A percentile compares a stretch with the other conserved stretches of the same genome.
Conservation (phyloP, 495 filamentous ascomycete genomes). For the Venustampulla echinocandica region DNA sequence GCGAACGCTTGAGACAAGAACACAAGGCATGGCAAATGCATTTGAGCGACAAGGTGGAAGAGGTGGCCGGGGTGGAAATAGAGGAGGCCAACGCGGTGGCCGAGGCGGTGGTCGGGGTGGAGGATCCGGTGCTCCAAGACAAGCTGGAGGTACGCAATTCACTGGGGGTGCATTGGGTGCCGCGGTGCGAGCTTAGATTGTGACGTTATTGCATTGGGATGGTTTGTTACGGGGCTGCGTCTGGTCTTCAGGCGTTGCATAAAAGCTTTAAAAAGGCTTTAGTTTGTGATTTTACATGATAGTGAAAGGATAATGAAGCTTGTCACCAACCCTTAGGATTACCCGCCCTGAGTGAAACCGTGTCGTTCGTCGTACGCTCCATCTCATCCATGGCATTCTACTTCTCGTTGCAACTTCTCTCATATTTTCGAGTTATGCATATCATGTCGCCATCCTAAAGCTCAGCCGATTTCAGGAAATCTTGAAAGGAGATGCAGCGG, state of each 20-base stretch:
- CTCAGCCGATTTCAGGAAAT: too few relatives aligned
- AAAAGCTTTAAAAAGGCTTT: constrained; percentile 11
- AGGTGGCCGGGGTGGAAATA: constrained; percentile 63
- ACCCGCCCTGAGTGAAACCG: too few relatives aligned
- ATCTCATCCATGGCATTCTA: too few relatives aligned
- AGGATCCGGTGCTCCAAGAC: constrained; percentile 42
- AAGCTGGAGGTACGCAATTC: constrained; percentile 50
- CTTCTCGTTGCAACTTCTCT: too few relatives aligned
- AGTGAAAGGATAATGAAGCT: constrained; percentile 1
- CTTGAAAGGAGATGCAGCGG: too few relatives aligned
- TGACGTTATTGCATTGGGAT: constrained; percentile 22
- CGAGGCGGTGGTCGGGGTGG: constrained; percentile 54
- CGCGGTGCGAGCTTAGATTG: constrained; percentile 41
- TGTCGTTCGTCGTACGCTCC: too few relatives aligned
- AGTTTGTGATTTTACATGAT: background rate
- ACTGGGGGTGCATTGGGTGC: constrained; percentile 48
- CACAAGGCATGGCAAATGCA: constrained; percentile 88
- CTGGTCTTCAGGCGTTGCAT: constrained; percentile 22
- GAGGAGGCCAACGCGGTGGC: constrained; percentile 56
- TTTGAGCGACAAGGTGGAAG: constrained; percentile 81
- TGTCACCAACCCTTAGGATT: too few relatives aligned
- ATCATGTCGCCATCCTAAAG: too few relatives aligned
- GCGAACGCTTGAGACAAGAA: constrained; percentile 90
- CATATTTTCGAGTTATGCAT: too few relatives aligned
- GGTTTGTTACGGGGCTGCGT: constrained; percentile 12